These are phyloP conservation scores for Mentha longifolia DNA, from an alignment of 257 asterid genomes.

Conservation along the genomic window DNA sequence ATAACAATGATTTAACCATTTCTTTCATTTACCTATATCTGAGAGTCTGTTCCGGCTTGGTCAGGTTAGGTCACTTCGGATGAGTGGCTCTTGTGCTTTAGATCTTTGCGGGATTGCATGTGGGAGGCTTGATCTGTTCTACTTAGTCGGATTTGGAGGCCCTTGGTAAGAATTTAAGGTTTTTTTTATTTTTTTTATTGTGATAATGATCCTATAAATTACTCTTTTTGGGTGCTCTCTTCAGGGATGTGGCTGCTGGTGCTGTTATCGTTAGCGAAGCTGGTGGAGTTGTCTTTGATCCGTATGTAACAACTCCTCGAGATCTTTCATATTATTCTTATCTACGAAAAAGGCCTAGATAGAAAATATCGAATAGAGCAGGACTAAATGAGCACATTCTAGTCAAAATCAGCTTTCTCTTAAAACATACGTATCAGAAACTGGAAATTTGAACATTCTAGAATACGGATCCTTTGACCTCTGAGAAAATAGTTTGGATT, in stretches of 20 bases:
- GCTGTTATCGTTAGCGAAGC: conserved; percentile 84
- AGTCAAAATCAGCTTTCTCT: too few relatives aligned
- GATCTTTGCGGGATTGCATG: conserved; percentile 87
- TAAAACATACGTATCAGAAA: neutral
- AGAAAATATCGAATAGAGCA: neutral
- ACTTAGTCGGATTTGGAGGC: conserved; percentile 81
- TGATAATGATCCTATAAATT: conserved; percentile 12
- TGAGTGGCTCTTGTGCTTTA: conserved; percentile 90
- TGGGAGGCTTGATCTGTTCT: conserved; percentile 84
- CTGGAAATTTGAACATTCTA: neutral
- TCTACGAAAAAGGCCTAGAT: neutral
- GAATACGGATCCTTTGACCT: neutral
- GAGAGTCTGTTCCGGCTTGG: conserved; percentile 24
- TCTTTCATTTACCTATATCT: conserved; percentile 7
- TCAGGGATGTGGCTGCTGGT: conserved; percentile 92
- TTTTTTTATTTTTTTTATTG: neutral
- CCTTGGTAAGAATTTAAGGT: conserved; percentile 59
- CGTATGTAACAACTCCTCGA: conserved; percentile 52
- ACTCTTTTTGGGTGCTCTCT: conserved; percentile 22
- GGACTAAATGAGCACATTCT: too few relatives aligned
- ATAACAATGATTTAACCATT: neutral
- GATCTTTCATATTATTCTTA: neutral
- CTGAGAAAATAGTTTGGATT: neutral
- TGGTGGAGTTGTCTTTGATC: conserved; percentile 82
- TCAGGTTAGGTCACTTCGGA: conserved; percentile 86